Evolutionary conservation across 768 basidiomycete genomes (phyloP).

Genomic region (Cytidiella melzeri): DNA sequence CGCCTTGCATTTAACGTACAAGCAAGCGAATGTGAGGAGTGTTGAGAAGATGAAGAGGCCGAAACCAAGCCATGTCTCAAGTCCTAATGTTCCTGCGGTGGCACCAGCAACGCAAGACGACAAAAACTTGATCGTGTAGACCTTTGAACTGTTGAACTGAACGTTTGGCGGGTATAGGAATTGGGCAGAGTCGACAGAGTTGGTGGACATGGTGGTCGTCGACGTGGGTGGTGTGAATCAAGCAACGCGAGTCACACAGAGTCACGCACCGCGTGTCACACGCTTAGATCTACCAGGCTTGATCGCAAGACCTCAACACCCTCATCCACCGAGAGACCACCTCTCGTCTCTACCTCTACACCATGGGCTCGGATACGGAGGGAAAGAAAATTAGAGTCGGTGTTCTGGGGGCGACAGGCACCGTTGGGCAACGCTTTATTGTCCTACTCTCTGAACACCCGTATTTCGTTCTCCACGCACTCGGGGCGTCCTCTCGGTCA

Average conservation of each 20-base stretch:
- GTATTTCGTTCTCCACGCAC: conserved; percentile 79
- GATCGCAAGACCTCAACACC: conserved; percentile 4
- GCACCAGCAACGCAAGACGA: conserved; percentile 84
- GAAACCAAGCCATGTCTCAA: conserved; percentile 82
- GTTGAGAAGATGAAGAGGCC: conserved; percentile 66
- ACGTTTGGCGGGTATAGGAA: conserved; percentile 65
- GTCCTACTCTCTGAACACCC: conserved; percentile 82
- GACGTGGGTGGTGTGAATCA: conserved; percentile 5
- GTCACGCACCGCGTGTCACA: background rate
- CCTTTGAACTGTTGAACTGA: conserved; percentile 51
- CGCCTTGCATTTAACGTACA: conserved; percentile 71
- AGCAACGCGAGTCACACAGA: background rate
- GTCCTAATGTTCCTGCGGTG: conserved; percentile 82
- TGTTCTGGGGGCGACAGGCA: conserved; percentile 85
- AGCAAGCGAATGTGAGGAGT: conserved; percentile 56
- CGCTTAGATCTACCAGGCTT: too few relatives aligned
- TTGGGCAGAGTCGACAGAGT: conserved; percentile 40
- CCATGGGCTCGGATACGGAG: conserved; percentile 16
- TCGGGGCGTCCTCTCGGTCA: conserved; percentile 86
- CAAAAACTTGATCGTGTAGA: conserved; percentile 66
- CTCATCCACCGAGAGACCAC: background rate
- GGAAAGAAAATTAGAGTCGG: conserved; percentile 47
- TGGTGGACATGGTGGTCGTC: conserved; percentile 11
- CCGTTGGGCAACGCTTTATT: conserved; percentile 95
- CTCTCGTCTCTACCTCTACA: conserved; percentile 3